Conservation (phyloP, 192 early-diverging fungal genomes). For the Cetraspora pellucida region DNA sequence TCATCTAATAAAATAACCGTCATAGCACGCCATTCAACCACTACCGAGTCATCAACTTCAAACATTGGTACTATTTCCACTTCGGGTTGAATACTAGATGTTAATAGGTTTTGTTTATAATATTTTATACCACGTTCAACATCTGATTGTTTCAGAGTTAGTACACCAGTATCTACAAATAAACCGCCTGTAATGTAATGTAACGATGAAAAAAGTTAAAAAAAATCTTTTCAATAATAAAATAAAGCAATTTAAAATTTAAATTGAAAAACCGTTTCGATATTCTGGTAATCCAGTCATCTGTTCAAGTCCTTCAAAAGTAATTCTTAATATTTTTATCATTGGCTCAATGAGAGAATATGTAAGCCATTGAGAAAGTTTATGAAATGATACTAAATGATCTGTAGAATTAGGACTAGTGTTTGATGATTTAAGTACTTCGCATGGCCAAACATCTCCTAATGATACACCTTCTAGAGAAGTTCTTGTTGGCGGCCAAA, state of each 20-base stretch:
- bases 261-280: slow-evolving; percentile 60
- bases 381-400: slow-evolving; percentile 82
- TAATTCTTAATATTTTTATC: slow-evolving; percentile 46
- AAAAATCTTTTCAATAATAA: not conserved
- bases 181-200: slow-evolving; percentile 62
- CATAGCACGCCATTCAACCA: slow-evolving; percentile 93
- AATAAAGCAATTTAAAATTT: not conserved
- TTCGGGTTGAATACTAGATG: slow-evolving; percentile 32
- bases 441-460: slow-evolving; percentile 91
- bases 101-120: slow-evolving; percentile 47
- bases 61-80: slow-evolving; percentile 65
- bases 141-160: slow-evolving; percentile 60
- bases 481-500: slow-evolving; percentile 88
- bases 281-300: slow-evolving; percentile 90
- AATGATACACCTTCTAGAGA: slow-evolving; percentile 72
- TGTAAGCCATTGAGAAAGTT: slow-evolving; percentile 94
- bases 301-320: slow-evolving; percentile 57
- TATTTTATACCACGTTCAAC: slow-evolving; percentile 60
- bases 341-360: slow-evolving; percentile 89
- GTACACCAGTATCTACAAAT: slow-evolving; percentile 83
- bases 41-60: slow-evolving; percentile 74
- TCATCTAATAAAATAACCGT: slow-evolving; percentile 82
- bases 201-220: slow-evolving; percentile 36
- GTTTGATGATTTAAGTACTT: slow-evolving; percentile 46
- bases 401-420: slow-evolving; percentile 38